A percentile compares a stretch with the other conserved stretches of the same genome.
phyloP scores from a whole-genome alignment of 1,284 basidiomycete species.

The Fomitopsis schrenkii region DNA sequence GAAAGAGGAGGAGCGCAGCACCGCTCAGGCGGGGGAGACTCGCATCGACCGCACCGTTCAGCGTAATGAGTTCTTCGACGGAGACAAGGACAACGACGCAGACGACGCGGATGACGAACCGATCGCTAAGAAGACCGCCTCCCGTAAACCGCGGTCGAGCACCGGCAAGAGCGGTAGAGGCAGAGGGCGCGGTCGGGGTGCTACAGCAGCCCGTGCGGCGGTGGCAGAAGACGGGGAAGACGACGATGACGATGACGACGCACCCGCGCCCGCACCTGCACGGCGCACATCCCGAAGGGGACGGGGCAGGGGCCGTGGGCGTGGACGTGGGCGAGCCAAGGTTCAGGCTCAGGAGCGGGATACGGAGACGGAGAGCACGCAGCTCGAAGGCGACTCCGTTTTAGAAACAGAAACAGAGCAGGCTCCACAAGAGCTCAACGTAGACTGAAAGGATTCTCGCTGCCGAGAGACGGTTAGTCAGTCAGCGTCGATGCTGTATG shows the following conservation, averaged over 20 bases:
- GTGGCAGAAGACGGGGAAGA: constrained; percentile 4
- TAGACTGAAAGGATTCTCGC: background rate
- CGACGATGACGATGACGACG: background rate
- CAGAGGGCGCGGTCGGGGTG: background rate
- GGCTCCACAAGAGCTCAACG: constrained; percentile 3
- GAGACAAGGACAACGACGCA: constrained; percentile 50
- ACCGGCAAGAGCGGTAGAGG: background rate
- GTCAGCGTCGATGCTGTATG: no score
- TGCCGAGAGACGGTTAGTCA: background rate
- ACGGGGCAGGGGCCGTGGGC: constrained; percentile 15
- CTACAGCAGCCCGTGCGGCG: background rate
- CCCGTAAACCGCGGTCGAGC: constrained; percentile 6
- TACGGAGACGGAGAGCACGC: constrained; percentile 8
- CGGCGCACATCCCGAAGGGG: constrained; percentile 6
- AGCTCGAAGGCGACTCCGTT: constrained; percentile 1
- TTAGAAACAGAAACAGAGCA: background rate
- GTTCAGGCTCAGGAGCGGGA: constrained; percentile 17
- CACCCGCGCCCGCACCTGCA: constrained; percentile 11
- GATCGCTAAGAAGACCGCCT: constrained; percentile 6
- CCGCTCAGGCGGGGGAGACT: constrained; percentile 53
- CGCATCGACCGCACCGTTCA: constrained; percentile 46
- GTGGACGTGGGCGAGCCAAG: constrained; percentile 17
- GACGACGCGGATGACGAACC: constrained; percentile 10
- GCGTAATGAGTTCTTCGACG: constrained; percentile 71
- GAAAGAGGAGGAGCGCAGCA: constrained; percentile 62